Evolutionary conservation across 2,329 filamentous ascomycete genomes (phyloP), one percentile per base, ranked within the genome.

Genomic region (Chrysosporium queenslandicum): DNA sequence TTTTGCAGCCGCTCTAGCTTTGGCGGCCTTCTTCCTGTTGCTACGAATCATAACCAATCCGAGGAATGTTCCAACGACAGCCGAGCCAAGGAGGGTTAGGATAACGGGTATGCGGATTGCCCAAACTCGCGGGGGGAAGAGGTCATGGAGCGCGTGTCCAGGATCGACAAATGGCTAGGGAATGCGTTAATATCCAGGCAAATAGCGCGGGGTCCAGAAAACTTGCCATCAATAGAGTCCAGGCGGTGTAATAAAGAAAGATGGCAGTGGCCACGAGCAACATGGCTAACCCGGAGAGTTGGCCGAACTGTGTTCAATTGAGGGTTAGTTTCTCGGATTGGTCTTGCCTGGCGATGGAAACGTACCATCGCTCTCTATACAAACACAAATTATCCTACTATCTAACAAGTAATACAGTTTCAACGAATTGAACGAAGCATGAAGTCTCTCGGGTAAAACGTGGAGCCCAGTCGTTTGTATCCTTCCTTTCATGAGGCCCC

Each of bases 31-130:
- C 82, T 97, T 97, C 70, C 86, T 80, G 77, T 96, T 96, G 78
- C 91, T 97, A 69, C 87, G 82, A 74, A 98, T 97, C 92, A 98
- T 98, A 66, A 98, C 91, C 66, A 95, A 83, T 64, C 86, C 85
- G 61, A 98, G 78, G 77, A 98, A 98, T 55, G 88, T 94, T 58
- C 92, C 92, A 56, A 98, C 91, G 55, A 98, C 89, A 55, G 92
- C 89, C 55, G 85, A 90, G 58, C 85, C 90, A 60, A 98, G 78
- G 43, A 98, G 82, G 58, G 96, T 85, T 61, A 98, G 83, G 68
- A 98, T 95, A 63, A 98, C 91, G 61, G 92, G 92, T 65, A 98
- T 92, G 69, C 92, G 90, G 68, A 98, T 95, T 56, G 92, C 92
- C 92, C 92, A 98, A 68, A 95, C 90, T 69, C 92, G 90, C 43